Evolutionary conservation across 75 land plant genomes (phyloP).

Genomic region (Adiantum capillusveneris): DNA sequence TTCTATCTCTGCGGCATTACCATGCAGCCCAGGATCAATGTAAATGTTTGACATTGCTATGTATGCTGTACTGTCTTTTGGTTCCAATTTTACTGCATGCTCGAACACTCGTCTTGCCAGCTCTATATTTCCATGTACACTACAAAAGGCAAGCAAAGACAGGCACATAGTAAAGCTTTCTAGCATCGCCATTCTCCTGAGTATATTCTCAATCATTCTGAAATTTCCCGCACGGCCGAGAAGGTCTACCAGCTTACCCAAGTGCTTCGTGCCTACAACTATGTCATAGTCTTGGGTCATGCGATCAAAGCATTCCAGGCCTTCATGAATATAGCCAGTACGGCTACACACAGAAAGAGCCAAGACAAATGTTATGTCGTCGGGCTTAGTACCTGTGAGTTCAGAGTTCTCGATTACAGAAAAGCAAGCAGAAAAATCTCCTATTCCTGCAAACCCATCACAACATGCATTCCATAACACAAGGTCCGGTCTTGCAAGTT

Average conservation of each 20-base stretch:
- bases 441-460: neutral
- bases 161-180: constrained; percentile 4
- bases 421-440: neutral
- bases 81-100: neutral
- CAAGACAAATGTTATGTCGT: constrained; percentile 17
- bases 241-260: constrained; percentile 14
- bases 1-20: no score
- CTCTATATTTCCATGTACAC: constrained; percentile 7
- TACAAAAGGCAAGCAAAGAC: constrained; percentile 5
- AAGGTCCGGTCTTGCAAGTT: neutral
- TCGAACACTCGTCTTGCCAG: constrained; percentile 1
- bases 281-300: constrained; percentile 14
- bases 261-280: constrained; percentile 7
- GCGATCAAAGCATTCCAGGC: constrained; percentile 8
- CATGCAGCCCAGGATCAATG: neutral
- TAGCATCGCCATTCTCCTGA: constrained; percentile 7
- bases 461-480: neutral
- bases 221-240: constrained; percentile 23
- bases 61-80: neutral
- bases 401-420: constrained; percentile 27
- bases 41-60: neutral
- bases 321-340: constrained; percentile 17
- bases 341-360: constrained; percentile 15
- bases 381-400: constrained; percentile 20
- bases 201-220: constrained; percentile 3